A percentile compares a stretch with the other conserved stretches of the same genome.
These are phyloP conservation scores for Athelia psychrophila DNA, from an alignment of 1,284 basidiomycete species.

Conservation along the genomic window DNA sequence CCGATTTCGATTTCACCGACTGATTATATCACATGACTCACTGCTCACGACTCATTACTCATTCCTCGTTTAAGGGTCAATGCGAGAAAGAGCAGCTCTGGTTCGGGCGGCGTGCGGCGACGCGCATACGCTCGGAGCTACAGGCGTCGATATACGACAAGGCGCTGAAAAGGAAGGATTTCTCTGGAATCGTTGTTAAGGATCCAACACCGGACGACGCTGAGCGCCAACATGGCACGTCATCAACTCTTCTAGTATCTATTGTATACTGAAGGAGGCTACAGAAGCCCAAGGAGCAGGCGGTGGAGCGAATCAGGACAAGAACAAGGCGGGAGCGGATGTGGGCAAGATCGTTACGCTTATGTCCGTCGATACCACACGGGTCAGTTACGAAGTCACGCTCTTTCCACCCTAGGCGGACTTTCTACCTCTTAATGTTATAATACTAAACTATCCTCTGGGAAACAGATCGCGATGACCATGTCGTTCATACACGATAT, in stretches of 20 bases:
- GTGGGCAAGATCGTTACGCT: slow-evolving; percentile 74
- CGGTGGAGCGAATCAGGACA: slow-evolving; percentile 12
- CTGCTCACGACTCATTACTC: slow-evolving; percentile 8
- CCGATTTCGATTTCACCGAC: no score
- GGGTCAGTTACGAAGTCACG: no score
- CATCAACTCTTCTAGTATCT: no score
- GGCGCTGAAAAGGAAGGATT: slow-evolving; percentile 82
- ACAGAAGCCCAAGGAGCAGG: slow-evolving; percentile 20
- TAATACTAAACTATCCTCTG: no score
- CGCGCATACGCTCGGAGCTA: slow-evolving; percentile 56
- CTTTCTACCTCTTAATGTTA: no score
- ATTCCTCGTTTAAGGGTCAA: slow-evolving; percentile 36
- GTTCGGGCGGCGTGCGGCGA: slow-evolving; percentile 55
- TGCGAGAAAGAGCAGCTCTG: slow-evolving; percentile 67
- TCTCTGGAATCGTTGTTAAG: slow-evolving; percentile 70
- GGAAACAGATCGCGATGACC: slow-evolving; percentile 48
- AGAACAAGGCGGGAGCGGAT: slow-evolving; percentile 55
- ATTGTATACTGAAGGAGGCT: neutral
- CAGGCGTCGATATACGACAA: slow-evolving; percentile 87
- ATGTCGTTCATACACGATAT: slow-evolving; percentile 56
- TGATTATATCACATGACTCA: no score
- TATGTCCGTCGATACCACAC: slow-evolving; percentile 21
- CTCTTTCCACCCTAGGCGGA: no score
- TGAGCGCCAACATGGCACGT: slow-evolving; percentile 18
- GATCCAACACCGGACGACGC: slow-evolving; percentile 12